Evolutionary conservation across 495 filamentous ascomycete genomes (phyloP).

Genomic region (Apiosordaria backusii): DNA sequence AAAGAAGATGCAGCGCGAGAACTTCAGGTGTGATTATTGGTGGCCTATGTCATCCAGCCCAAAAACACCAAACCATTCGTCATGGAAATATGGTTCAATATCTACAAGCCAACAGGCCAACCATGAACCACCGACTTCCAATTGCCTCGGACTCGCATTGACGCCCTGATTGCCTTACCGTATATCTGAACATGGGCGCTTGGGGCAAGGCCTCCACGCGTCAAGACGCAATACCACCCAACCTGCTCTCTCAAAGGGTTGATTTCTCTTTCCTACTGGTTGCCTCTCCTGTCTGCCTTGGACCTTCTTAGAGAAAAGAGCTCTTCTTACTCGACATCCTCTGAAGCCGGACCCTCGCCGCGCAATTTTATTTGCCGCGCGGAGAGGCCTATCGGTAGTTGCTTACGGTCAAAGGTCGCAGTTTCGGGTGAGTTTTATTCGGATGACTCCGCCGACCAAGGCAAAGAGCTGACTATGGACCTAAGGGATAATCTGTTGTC

Average conservation of each 20-base stretch:
- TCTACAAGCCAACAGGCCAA: background rate
- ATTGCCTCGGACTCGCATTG: slow-evolving; percentile 21
- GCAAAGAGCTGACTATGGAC: background rate
- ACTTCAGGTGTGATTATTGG: background rate
- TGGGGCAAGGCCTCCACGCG: slow-evolving; percentile 23
- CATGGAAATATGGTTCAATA: background rate
- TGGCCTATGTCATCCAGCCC: background rate
- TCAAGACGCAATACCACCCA: slow-evolving; percentile 27
- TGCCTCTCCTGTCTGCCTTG: background rate
- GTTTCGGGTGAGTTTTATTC: background rate
- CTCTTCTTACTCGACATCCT: background rate
- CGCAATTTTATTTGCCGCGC: background rate
- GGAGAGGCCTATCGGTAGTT: slow-evolving; percentile 5
- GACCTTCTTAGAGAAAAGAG: background rate
- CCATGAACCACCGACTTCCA: background rate
- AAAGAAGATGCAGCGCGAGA: slow-evolving; percentile 16
- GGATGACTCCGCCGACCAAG: background rate
- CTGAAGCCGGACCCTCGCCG: background rate
- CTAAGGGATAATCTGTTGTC: background rate
- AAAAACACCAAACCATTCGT: background rate
- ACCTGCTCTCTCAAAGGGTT: background rate
- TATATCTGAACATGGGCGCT: slow-evolving; percentile 18
- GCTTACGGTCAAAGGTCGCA: background rate
- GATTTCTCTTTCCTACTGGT: background rate
- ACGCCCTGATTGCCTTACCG: slow-evolving; percentile 22